phyloP scores from a whole-genome alignment of 805 yeast genomes.

The Yueomyces sp. region DNA sequence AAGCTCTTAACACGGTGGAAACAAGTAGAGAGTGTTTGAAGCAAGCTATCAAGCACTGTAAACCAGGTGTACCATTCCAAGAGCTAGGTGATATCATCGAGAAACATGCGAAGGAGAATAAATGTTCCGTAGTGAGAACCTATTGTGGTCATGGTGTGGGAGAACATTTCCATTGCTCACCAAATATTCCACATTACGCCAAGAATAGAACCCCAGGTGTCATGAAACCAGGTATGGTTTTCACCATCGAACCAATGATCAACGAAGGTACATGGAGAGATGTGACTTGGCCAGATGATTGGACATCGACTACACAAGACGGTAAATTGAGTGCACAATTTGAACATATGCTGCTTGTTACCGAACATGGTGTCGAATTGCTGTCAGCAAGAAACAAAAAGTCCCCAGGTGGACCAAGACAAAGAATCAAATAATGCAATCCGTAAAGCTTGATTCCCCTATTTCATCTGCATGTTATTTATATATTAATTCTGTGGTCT shows the following conservation, averaged over 20 bases:
- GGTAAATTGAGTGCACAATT: conserved; percentile 89
- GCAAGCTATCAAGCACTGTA: conserved; percentile 67
- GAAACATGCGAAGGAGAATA: conserved; percentile 63
- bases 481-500: too few relatives aligned
- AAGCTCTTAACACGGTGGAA: conserved; percentile 80
- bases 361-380: conserved; percentile 88
- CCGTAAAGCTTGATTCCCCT: too few relatives aligned
- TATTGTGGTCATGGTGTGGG: conserved; percentile 94
- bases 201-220: conserved; percentile 87
- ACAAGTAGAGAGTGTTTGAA: conserved; percentile 82
- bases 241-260: conserved; percentile 97
- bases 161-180: conserved; percentile 76
- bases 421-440: conserved; percentile 30
- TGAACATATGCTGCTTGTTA: conserved; percentile 84
- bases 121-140: conserved; percentile 77
- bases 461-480: too few relatives aligned
- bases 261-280: conserved; percentile 74
- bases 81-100: conserved; percentile 81
- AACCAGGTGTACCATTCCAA: conserved; percentile 86
- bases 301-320: conserved; percentile 90
- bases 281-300: conserved; percentile 89
- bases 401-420: conserved; percentile 82
- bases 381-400: conserved; percentile 66
- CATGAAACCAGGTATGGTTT: conserved; percentile 90
- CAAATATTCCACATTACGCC: conserved; percentile 89